A percentile compares a stretch with the other conserved stretches of the same genome.
Evolutionary conservation across 345 rosid genomes (phyloP).

Genomic region (Pistacia vera): DNA sequence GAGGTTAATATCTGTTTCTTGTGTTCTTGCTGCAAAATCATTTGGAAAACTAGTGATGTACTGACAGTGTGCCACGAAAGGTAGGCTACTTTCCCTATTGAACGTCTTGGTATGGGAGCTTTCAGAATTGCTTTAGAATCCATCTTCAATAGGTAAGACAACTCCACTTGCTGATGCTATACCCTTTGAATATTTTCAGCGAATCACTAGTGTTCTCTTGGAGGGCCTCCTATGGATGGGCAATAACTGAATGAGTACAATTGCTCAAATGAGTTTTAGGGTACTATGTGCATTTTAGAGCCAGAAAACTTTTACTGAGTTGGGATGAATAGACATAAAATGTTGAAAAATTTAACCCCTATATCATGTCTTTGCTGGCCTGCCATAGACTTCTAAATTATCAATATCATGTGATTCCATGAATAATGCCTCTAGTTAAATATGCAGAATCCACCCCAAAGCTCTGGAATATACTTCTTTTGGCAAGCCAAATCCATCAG

Average conservation of each 20-base stretch:
- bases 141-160: conserved; percentile 71
- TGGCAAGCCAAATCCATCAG: conserved; percentile 85
- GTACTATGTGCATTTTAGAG: background rate
- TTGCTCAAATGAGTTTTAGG: background rate
- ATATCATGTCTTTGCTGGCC: background rate
- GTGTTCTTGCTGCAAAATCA: background rate
- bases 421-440: conserved; percentile 1
- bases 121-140: conserved; percentile 87
- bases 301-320: background rate
- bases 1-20: background rate
- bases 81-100: conserved; percentile 82
- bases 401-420: background rate
- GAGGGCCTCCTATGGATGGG: background rate
- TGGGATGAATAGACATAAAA: conserved; percentile 4
- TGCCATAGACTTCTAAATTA: background rate
- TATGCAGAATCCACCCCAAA: conserved; percentile 56
- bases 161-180: background rate
- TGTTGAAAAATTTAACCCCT: background rate
- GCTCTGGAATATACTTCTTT: conserved; percentile 60
- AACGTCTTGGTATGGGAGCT: conserved; percentile 93
- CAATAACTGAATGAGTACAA: conserved; percentile 3
- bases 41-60: conserved; percentile 8
- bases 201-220: background rate
- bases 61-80: conserved; percentile 45
- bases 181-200: background rate